Conservation (phyloP, 2,329 filamentous ascomycete species). For the Curvularia sp. region DNA sequence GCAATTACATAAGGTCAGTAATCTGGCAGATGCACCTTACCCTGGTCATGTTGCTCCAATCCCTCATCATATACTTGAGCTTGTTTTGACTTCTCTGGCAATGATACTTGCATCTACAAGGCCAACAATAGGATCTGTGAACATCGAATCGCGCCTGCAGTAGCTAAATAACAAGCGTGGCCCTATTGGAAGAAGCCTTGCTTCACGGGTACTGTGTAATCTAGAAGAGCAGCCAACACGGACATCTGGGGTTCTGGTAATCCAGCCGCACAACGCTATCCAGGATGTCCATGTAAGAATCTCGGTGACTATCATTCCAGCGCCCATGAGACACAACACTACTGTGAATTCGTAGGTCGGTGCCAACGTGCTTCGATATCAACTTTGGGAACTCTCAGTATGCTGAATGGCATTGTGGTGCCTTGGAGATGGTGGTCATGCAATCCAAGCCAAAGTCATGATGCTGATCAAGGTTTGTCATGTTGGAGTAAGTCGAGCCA, state of each 20-base stretch:
- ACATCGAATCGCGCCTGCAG: constrained; percentile 22
- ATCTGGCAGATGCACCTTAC: not conserved
- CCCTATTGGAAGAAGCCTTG: too few species aligned
- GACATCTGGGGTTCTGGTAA: constrained; percentile 15
- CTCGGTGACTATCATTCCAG: constrained; percentile 18
- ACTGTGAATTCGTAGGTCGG: constrained; percentile 16
- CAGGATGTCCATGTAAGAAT: constrained; percentile 11
- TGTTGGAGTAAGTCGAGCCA: too few species aligned
- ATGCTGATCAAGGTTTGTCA: too few species aligned
- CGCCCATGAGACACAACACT: constrained; percentile 20
- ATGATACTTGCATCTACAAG: constrained; percentile 18
- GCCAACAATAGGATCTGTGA: constrained; percentile 20
- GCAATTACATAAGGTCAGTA: not conserved
- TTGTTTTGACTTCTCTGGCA: constrained; percentile 17
- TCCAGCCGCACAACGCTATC: constrained; percentile 15
- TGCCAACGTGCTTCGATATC: constrained; percentile 12
- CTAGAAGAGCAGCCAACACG: constrained; percentile 17
- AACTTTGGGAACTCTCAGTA: constrained; percentile 11
- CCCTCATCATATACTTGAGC: not conserved
- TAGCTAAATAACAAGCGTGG: too few species aligned
- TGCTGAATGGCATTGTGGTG: constrained; percentile 14
- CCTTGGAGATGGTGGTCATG: constrained; percentile 1
- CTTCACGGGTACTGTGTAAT: constrained; percentile 22
- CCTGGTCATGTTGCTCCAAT: too few species aligned
- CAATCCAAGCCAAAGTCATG: too few species aligned